Evolutionary conservation across 73 alveolate species (phyloP).

Genomic region (Urostyla sp.): DNA sequence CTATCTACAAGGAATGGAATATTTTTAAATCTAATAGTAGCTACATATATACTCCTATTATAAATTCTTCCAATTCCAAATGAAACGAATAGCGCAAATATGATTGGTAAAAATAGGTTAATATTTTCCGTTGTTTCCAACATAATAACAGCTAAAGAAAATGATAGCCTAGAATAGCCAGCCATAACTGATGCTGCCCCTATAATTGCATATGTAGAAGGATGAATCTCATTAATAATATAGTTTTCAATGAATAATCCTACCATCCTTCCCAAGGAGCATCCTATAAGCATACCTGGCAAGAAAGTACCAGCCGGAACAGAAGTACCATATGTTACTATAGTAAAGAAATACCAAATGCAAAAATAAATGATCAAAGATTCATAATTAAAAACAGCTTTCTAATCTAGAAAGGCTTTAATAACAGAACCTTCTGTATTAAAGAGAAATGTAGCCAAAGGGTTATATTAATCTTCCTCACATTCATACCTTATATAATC

Average conservation of each 20-base stretch:
- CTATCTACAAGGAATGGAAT: constrained; percentile 53
- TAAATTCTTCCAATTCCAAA: constrained; percentile 68
- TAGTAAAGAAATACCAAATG: constrained; percentile 47
- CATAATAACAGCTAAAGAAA: constrained; percentile 78
- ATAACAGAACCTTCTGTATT: constrained; percentile 61
- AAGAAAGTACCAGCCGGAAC: constrained; percentile 84
- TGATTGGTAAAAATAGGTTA: constrained; percentile 66
- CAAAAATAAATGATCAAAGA: constrained; percentile 37
- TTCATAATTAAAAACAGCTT: constrained; percentile 21
- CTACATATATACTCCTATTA: constrained; percentile 58
- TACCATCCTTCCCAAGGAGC: constrained; percentile 59
- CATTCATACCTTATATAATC: constrained; percentile 46
- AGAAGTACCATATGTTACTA: constrained; percentile 70
- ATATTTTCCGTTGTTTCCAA: constrained; percentile 80
- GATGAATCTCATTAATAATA: constrained; percentile 33
- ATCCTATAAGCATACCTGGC: constrained; percentile 69
- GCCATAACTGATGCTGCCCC: constrained; percentile 75
- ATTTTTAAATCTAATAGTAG: constrained; percentile 30
- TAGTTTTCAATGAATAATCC: constrained; percentile 41
- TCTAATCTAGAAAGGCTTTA: constrained; percentile 32
- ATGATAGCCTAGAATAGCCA: constrained; percentile 77
- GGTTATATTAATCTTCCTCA: constrained; percentile 49
- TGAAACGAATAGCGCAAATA: constrained; percentile 66
- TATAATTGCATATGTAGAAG: constrained; percentile 71
- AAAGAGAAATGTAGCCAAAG: constrained; percentile 61